Percentiles rank a stretch among this genome's conserved stretches.
Conservation (phyloP, 768 basidiomycete genomes). For the Leccinum subtestaceum region DNA sequence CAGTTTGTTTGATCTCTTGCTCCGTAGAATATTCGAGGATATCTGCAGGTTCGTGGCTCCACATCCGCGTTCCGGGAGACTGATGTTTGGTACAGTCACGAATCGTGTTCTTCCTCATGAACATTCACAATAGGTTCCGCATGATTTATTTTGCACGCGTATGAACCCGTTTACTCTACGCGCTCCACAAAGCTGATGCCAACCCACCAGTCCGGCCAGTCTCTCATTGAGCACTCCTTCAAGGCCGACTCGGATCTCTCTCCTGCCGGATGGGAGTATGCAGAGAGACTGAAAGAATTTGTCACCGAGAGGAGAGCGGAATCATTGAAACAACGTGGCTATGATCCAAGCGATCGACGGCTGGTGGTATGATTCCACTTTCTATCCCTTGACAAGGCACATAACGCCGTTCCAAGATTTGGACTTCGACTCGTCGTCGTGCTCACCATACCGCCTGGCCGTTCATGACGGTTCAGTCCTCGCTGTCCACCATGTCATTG, state of each 20-base stretch:
- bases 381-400: background rate
- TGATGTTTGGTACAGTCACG: slow-evolving; percentile 56
- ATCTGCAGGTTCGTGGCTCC: slow-evolving; percentile 62
- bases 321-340: slow-evolving; percentile 67
- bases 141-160: slow-evolving; percentile 97
- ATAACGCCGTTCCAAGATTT: slow-evolving; percentile 57
- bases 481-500: slow-evolving; percentile 40
- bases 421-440: slow-evolving; percentile 92
- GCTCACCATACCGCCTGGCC: slow-evolving; percentile 98
- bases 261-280: slow-evolving; percentile 93
- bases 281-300: slow-evolving; percentile 85
- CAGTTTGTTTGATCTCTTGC: background rate
- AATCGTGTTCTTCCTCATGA: slow-evolving; percentile 99
- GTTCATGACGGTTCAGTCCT: slow-evolving; percentile 49
- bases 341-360: slow-evolving; percentile 56
- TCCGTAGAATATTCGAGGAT: slow-evolving; percentile 76
- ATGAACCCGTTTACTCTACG: slow-evolving; percentile 25
- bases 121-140: slow-evolving; percentile 91
- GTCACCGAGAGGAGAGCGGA: slow-evolving; percentile 81
- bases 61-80: background rate
- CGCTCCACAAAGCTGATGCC: background rate
- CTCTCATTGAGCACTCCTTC: slow-evolving; percentile 96
- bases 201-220: slow-evolving; percentile 83
- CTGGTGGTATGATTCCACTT: slow-evolving; percentile 53
- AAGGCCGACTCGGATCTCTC: slow-evolving; percentile 98